Evolutionary conservation across 2,329 filamentous ascomycete genomes (phyloP).

Genomic region (Xylariaceae sp.): DNA sequence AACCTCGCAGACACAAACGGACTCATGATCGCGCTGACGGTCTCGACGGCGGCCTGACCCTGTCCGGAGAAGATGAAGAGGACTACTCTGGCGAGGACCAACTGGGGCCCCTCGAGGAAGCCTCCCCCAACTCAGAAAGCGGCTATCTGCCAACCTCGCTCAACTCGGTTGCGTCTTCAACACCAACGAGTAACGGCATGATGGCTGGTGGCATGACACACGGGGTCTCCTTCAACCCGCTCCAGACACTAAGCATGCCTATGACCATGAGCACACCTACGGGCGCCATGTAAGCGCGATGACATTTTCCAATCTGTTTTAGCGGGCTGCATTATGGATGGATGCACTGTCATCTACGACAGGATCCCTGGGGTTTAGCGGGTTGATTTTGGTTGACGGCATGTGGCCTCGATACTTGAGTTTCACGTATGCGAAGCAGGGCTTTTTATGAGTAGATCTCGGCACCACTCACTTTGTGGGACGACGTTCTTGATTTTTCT

Average conservation of each 20-base stretch:
- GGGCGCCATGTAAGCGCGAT: slow-evolving; percentile 27
- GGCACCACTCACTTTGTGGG: slow-evolving; percentile 10
- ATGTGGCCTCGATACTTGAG: slow-evolving; percentile 8
- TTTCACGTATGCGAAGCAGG: slow-evolving; percentile 11
- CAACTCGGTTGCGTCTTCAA: slow-evolving; percentile 33
- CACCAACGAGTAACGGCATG: slow-evolving; percentile 22
- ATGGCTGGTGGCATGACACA: slow-evolving; percentile 23
- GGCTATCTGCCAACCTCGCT: slow-evolving; percentile 52
- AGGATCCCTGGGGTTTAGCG: slow-evolving; percentile 13
- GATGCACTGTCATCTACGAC: slow-evolving; percentile 14
- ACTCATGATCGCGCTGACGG: slow-evolving; percentile 60
- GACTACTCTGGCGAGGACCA: slow-evolving; percentile 78
- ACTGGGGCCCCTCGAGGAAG: slow-evolving; percentile 70
- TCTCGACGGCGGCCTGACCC: slow-evolving; percentile 48
- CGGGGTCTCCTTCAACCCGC: slow-evolving; percentile 43
- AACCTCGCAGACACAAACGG: slow-evolving; percentile 68
- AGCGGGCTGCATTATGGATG: slow-evolving; percentile 14
- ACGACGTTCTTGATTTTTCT: slow-evolving; percentile 12
- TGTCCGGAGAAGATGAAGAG: slow-evolving; percentile 79
- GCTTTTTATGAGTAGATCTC: slow-evolving; percentile 10
- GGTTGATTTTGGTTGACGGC: slow-evolving; percentile 16
- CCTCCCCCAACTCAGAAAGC: slow-evolving; percentile 64
- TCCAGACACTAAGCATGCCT: slow-evolving; percentile 56
- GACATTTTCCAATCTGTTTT: slow-evolving; percentile 12
- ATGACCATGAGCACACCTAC: slow-evolving; percentile 54